Percentiles rank a stretch among this genome's conserved stretches.
phyloP scores from a whole-genome alignment of 2,329 filamentous ascomycete genomes.

The Aspergillus sp. region DNA sequence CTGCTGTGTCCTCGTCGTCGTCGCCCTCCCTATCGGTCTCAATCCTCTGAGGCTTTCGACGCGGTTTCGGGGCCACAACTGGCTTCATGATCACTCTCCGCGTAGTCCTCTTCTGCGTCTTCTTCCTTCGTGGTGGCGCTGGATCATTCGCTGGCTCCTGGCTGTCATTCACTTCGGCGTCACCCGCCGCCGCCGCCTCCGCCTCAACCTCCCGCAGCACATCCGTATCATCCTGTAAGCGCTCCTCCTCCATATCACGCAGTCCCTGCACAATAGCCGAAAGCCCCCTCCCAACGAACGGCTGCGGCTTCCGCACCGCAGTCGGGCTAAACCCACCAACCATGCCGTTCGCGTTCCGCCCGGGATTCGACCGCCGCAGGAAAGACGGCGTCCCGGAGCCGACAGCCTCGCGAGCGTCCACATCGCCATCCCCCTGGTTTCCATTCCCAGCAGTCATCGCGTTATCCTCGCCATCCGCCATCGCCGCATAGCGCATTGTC shows the following conservation, averaged over 20 bases:
- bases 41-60: conserved; percentile 16
- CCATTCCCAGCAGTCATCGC: conserved; percentile 1
- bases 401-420: conserved; percentile 8
- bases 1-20: conserved; percentile 19
- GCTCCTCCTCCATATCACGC: conserved; percentile 33
- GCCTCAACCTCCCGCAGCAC: conserved; percentile 36
- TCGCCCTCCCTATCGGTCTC: conserved; percentile 10
- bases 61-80: conserved; percentile 21
- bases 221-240: conserved; percentile 35
- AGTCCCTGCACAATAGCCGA: conserved; percentile 31
- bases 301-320: conserved; percentile 25
- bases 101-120: conserved; percentile 41
- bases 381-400: conserved; percentile 32
- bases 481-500: conserved; percentile 32
- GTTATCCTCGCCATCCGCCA: conserved; percentile 26
- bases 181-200: conserved; percentile 20
- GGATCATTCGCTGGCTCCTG: conserved; percentile 15
- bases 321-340: conserved; percentile 27
- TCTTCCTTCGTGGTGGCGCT: conserved; percentile 35
- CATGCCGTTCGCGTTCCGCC: conserved; percentile 13
- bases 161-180: conserved; percentile 28
- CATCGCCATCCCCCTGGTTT: conserved; percentile 2
- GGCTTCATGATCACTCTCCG: conserved; percentile 37
- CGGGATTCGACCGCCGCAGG: conserved; percentile 28
- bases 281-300: conserved; percentile 31